A percentile compares a stretch with the other conserved stretches of the same genome.
phyloP scores from a whole-genome alignment of 1,284 basidiomycete species.

The Exobasidium cylindrosporum region DNA sequence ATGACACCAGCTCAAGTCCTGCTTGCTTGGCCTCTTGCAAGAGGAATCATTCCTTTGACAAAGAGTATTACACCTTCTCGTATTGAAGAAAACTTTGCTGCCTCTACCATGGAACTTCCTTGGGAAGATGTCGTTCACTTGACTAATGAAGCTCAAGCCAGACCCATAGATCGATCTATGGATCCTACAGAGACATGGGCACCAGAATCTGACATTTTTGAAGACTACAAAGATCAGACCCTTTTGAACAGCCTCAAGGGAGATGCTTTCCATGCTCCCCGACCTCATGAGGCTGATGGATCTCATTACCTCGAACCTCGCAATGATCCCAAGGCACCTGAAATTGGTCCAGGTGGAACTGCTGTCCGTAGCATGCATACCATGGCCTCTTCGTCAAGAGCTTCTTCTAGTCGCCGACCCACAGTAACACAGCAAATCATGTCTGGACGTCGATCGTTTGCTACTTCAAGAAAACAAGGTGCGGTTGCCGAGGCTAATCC shows the following conservation, averaged over 20 bases:
- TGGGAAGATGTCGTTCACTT: slow-evolving; percentile 42
- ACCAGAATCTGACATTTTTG: slow-evolving; percentile 45
- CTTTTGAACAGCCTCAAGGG: slow-evolving; percentile 38
- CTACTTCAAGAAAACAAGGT: background rate
- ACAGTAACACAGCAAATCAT: slow-evolving; percentile 33
- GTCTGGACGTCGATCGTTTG: slow-evolving; percentile 25
- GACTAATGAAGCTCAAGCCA: slow-evolving; percentile 35
- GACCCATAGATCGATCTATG: slow-evolving; percentile 39
- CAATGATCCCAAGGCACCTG: slow-evolving; percentile 26
- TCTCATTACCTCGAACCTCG: slow-evolving; percentile 42
- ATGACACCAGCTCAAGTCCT: slow-evolving; percentile 44
- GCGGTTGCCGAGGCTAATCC: slow-evolving; percentile 27
- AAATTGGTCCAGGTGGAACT: slow-evolving; percentile 14
- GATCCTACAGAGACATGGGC: slow-evolving; percentile 42
- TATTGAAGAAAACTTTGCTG: slow-evolving; percentile 42
- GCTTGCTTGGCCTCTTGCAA: slow-evolving; percentile 38
- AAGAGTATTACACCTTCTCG: slow-evolving; percentile 33
- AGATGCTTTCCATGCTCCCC: slow-evolving; percentile 29
- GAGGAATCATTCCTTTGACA: slow-evolving; percentile 41
- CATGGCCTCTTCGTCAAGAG: slow-evolving; percentile 13
- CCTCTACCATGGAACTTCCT: slow-evolving; percentile 27
- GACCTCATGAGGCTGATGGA: slow-evolving; percentile 32
- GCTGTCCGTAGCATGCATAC: slow-evolving; percentile 7
- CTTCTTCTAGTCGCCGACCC: too few species aligned
- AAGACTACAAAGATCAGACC: slow-evolving; percentile 43